Conservation (phyloP, 495 filamentous ascomycete genomes). For the Penicillium longicatenatum region DNA sequence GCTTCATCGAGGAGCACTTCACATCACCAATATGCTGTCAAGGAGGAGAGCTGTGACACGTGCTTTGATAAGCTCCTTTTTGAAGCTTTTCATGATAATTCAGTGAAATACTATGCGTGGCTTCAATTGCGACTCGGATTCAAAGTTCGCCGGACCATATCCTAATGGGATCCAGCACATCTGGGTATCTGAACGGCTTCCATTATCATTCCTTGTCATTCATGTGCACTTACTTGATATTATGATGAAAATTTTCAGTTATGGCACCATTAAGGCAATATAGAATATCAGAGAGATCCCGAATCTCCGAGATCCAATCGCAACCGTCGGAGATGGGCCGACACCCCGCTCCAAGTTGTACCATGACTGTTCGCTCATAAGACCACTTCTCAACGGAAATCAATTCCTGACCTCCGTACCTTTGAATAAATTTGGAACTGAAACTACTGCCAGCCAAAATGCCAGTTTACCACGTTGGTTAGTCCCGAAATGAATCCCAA, state of each 20-base stretch:
- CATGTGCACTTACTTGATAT: too few species aligned
- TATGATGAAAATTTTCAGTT: too few species aligned
- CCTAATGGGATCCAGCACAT: too few species aligned
- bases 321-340: constrained; percentile 16
- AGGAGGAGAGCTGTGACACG: constrained; percentile 48
- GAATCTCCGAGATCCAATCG: not conserved
- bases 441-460: constrained; percentile 15
- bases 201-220: too few species aligned
- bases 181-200: too few species aligned
- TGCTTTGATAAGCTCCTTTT: constrained; percentile 56
- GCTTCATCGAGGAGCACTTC: constrained; percentile 59
- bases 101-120: too few species aligned
- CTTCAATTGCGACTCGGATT: too few species aligned
- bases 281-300: not conserved
- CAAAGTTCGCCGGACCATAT: too few species aligned
- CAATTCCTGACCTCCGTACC: not conserved
- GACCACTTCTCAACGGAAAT: not conserved
- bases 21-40: constrained; percentile 46
- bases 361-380: not conserved
- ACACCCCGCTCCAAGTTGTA: constrained; percentile 3
- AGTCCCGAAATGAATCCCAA: constrained; percentile 6
- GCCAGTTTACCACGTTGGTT: constrained; percentile 40
- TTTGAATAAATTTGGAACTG: not conserved
- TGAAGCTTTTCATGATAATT: too few species aligned
- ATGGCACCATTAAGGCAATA: too few species aligned